phyloP scores from a whole-genome alignment of 2,329 filamentous ascomycete genomes.

The Phialocephala subalpina region DNA sequence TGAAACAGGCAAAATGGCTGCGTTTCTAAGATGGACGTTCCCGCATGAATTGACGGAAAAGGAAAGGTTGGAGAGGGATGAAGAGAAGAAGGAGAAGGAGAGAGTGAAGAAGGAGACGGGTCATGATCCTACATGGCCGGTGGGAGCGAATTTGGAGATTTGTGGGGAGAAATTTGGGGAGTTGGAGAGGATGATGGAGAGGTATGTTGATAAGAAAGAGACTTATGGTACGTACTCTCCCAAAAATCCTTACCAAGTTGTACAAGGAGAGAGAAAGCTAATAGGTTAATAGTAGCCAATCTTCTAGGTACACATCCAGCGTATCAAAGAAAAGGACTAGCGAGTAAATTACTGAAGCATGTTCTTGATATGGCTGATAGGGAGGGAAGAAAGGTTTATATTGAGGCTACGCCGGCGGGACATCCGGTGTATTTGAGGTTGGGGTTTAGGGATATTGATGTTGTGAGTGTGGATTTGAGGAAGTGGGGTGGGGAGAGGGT shows the following conservation, averaged over 20 bases:
- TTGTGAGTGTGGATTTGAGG: conserved; percentile 42
- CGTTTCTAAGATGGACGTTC: conserved; percentile 47
- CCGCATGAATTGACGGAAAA: conserved; percentile 40
- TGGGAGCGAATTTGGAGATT: conserved; percentile 43
- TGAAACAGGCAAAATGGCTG: conserved; percentile 40
- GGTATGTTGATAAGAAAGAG: conserved; percentile 41
- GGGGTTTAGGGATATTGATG: conserved; percentile 46
- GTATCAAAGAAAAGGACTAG: conserved; percentile 48
- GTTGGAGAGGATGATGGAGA: conserved; percentile 39
- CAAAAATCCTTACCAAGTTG: not conserved
- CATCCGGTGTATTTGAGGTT: conserved; percentile 48
- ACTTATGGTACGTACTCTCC: conserved; percentile 45
- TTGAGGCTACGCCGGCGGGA: conserved; percentile 49
- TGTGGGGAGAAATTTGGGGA: conserved; percentile 43
- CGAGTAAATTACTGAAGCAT: conserved; percentile 45
- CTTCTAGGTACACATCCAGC: conserved; percentile 47
- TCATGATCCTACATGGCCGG: conserved; percentile 37
- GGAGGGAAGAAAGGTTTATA: conserved; percentile 44
- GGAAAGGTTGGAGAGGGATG: conserved; percentile 21
- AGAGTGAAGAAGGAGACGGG: conserved; percentile 14
- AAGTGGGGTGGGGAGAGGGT: conserved; percentile 36
- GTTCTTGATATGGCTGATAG: conserved; percentile 48
- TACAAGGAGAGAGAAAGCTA: not conserved
- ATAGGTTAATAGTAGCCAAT: conserved; percentile 44
- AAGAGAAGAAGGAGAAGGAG: conserved; percentile 16